Evolutionary conservation across 257 asterid species (phyloP).

Genomic region (Marsdenia floribunda): DNA sequence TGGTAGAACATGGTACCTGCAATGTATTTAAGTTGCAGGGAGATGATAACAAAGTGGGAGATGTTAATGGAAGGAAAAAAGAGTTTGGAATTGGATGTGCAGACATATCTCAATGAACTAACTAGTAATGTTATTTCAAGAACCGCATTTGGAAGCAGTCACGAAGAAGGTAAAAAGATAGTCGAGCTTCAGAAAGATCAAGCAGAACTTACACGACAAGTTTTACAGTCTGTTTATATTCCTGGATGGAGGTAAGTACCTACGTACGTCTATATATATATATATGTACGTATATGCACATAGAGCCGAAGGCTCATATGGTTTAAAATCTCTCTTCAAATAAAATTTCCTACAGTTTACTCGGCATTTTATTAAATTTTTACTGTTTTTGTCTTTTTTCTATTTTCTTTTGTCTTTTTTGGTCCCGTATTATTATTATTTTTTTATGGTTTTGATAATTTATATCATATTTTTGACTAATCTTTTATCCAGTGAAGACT

Average conservation of each 20-base stretch:
- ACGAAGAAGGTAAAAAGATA: constrained; percentile 5
- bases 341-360: too few species aligned
- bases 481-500: too few species aligned
- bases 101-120: constrained; percentile 32
- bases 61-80: constrained; percentile 15
- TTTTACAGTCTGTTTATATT: constrained; percentile 8
- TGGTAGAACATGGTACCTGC: constrained; percentile 47
- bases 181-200: constrained; percentile 2
- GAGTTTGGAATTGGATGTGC: constrained; percentile 22
- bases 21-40: constrained; percentile 38
- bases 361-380: too few species aligned
- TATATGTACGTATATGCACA: too few species aligned
- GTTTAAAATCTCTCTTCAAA: too few species aligned
- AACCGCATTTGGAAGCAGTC: constrained; percentile 4
- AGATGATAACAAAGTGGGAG: constrained; percentile 51
- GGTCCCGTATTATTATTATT: too few species aligned
- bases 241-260: constrained; percentile 6
- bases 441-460: too few species aligned
- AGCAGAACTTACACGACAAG: neutral
- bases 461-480: too few species aligned
- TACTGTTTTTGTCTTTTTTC: too few species aligned
- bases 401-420: too few species aligned
- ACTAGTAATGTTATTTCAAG: constrained; percentile 7
- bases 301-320: too few species aligned
- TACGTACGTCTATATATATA: too few species aligned